Base-by-base conservation (phyloP, 2,329 filamentous ascomycete species). In the Botryotinia convoluta region DNA sequence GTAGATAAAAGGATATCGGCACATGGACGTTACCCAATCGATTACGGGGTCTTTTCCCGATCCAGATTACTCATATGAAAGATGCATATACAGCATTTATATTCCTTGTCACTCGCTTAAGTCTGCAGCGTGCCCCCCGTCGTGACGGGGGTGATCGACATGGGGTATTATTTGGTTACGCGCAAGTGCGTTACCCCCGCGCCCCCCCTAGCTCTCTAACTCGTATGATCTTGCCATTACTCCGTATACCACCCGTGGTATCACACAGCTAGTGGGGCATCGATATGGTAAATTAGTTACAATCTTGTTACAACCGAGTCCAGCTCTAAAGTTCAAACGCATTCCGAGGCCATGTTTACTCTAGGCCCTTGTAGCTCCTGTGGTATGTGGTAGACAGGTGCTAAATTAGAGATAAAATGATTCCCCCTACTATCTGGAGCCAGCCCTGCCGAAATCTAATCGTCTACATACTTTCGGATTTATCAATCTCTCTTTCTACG, bases 11-110 rank as follows among this genome's bases (percentile, higher is more conserved):
- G 61, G n/a, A 22, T 64, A 39, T 63, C 61, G 61, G 37, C 37
- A 42, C 63, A 67, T 67, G 64, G 63, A 20, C 63, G 18, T 35
- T 35, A 67, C 44, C 42, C 18, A 67, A 67, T 39, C 64, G 44
- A 54, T 51, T 67, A n/a, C 29, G 44, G 64, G 29, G 35, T 51
- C 20, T 26, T 45, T 67, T 48, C 63, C 63, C 18, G n/a, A 67
- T 67, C 20, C 12, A 67, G 44, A 67, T 29, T 35, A 48, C 35
- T 20, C 63, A 51, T 35, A 18, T 29, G 61, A 39, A 44, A 16
- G 61, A 44, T 44, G 61, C 61, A 64, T 45, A 61, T 26, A 39
- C 57, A 64, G 42, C 2, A 45, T 45, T 37, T 8, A 18, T 54
- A 67, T 51, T 51, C 64, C 64, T 45, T 67, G 44, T 51, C 26